Conservation (phyloP, 768 basidiomycete species). For the Jaapia argillacea region DNA sequence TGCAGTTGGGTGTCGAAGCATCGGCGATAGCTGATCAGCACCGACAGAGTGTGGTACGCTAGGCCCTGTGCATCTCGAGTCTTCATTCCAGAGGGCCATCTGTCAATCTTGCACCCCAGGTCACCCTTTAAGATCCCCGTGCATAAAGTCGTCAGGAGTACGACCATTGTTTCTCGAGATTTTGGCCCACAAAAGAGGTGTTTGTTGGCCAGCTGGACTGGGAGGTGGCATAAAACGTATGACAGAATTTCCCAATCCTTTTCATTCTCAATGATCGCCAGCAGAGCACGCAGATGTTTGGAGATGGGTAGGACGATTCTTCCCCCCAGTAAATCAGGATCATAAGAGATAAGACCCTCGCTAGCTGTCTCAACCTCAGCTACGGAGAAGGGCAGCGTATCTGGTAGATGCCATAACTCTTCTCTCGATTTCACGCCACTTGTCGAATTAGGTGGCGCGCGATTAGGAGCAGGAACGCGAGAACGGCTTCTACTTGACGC, state of each 20-base stretch:
- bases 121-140: slow-evolving; percentile 47
- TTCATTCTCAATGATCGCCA: slow-evolving; percentile 61
- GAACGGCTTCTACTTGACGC: slow-evolving; percentile 54
- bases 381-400: slow-evolving; percentile 46
- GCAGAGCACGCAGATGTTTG: slow-evolving; percentile 53
- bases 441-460: slow-evolving; percentile 13
- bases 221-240: slow-evolving; percentile 85
- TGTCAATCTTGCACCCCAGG: slow-evolving; percentile 45
- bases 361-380: slow-evolving; percentile 51
- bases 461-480: slow-evolving; percentile 30
- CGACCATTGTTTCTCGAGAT: slow-evolving; percentile 50
- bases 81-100: slow-evolving; percentile 54
- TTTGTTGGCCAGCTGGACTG: slow-evolving; percentile 88
- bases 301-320: slow-evolving; percentile 61
- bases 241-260: slow-evolving; percentile 90
- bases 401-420: slow-evolving; percentile 62
- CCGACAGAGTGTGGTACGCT: slow-evolving; percentile 79
- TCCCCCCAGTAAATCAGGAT: slow-evolving; percentile 34
- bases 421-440: slow-evolving; percentile 25
- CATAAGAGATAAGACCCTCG: slow-evolving; percentile 59
- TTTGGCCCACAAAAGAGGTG: slow-evolving; percentile 92
- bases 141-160: slow-evolving; percentile 60
- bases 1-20: slow-evolving; percentile 63
- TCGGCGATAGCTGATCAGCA: slow-evolving; percentile 77
- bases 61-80: slow-evolving; percentile 79